These are phyloP conservation scores for Alternaria sp. DNA, from an alignment of 2,329 filamentous ascomycete species.

Conservation along the genomic window DNA sequence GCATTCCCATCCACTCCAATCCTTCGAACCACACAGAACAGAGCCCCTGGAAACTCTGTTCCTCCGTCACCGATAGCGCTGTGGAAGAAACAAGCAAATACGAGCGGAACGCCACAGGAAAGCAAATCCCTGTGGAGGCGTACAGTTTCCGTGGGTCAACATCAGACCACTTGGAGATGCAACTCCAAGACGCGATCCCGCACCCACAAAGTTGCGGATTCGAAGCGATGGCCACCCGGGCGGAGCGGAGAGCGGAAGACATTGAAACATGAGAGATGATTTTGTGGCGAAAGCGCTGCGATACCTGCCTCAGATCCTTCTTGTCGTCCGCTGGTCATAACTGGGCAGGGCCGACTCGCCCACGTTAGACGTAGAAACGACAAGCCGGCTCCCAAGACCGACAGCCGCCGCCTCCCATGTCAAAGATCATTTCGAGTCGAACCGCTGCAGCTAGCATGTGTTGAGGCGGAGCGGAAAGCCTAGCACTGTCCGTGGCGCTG, in stretches of 20 bases:
- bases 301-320: slow-evolving; percentile 3
- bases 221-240: slow-evolving; percentile 2
- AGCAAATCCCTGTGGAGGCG: slow-evolving; percentile 11
- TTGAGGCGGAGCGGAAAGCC: slow-evolving; percentile 14
- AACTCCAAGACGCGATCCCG: slow-evolving; percentile 11
- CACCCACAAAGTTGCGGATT: slow-evolving; percentile 7
- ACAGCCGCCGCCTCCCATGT: slow-evolving; percentile 3
- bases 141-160: slow-evolving; percentile 29
- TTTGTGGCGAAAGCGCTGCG: background rate
- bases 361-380: slow-evolving; percentile 4
- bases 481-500: slow-evolving; percentile 10
- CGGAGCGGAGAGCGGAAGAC: slow-evolving; percentile 15
- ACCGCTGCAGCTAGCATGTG: background rate
- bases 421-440: slow-evolving; percentile 7
- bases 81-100: slow-evolving; percentile 37
- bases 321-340: slow-evolving; percentile 6
- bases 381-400: slow-evolving; percentile 8
- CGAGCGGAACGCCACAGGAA: slow-evolving; percentile 35
- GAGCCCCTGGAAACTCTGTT: slow-evolving; percentile 1
- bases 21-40: background rate
- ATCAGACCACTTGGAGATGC: slow-evolving; percentile 25
- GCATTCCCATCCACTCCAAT: background rate
- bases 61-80: slow-evolving; percentile 7
- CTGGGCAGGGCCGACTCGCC: slow-evolving; percentile 8
- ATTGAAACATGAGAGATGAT: slow-evolving; percentile 2